These are phyloP conservation scores for Spathaspora boniae DNA, from an alignment of 805 yeast genomes.

Conservation along the genomic window DNA sequence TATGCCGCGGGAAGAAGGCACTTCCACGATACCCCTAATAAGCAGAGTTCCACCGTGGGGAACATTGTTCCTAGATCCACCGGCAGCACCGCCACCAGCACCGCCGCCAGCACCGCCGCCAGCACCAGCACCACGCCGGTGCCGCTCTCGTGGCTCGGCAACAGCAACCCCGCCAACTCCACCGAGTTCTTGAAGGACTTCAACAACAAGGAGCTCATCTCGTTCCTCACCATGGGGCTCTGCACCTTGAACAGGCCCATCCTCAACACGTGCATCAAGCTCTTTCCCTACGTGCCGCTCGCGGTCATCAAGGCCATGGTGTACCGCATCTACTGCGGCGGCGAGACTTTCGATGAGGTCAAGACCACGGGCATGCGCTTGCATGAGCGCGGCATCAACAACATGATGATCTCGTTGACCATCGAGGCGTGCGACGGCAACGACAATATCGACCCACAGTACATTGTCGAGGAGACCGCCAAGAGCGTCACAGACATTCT, in stretches of 20 bases:
- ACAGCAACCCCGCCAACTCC: slow-evolving; percentile 1
- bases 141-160: slow-evolving; percentile 4
- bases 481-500: slow-evolving; percentile 65
- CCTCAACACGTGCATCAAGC: slow-evolving; percentile 55
- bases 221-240: slow-evolving; percentile 64
- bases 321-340: slow-evolving; percentile 87
- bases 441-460: slow-evolving; percentile 53
- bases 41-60: slow-evolving; percentile 16
- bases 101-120: neutral
- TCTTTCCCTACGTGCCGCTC: slow-evolving; percentile 75
- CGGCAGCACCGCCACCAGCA: slow-evolving; percentile 3
- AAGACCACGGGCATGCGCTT: slow-evolving; percentile 65
- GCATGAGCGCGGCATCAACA: slow-evolving; percentile 72
- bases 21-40: slow-evolving; percentile 22
- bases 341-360: slow-evolving; percentile 72
- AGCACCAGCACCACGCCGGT: neutral
- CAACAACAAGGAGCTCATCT: slow-evolving; percentile 52
- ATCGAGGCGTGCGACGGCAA: slow-evolving; percentile 90
- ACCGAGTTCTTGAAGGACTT: slow-evolving; percentile 49
- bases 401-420: slow-evolving; percentile 93
- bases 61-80: slow-evolving; percentile 12
- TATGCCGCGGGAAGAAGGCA: slow-evolving; percentile 1
- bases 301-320: slow-evolving; percentile 66
- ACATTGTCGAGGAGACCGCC: slow-evolving; percentile 61
- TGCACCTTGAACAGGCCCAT: slow-evolving; percentile 65